Evolutionary conservation across 2,329 filamentous ascomycete genomes (phyloP), one percentile per base, ranked within the genome.

Genomic region (Malbranchea zuffiana): DNA sequence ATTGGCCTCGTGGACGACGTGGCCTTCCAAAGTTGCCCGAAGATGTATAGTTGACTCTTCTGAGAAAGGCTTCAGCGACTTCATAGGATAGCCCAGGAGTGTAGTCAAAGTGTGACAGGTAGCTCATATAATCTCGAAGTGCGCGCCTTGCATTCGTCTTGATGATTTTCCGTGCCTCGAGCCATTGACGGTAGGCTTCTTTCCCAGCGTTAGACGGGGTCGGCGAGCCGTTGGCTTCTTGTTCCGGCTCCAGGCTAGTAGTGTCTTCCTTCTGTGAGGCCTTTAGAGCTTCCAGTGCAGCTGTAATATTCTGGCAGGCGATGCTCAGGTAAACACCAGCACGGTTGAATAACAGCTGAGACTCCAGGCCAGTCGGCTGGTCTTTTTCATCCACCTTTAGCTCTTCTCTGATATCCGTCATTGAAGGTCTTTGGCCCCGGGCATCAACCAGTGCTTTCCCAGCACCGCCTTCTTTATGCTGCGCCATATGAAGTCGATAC

Each of bases 81-180:
- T 75, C 69, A 29, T 72, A 59, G 5, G 79, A 72, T 27, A 82
- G 57, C 32, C 81, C 73, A 0, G 82, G 81, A 0, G 83, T 82
- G 58, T 90, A 90, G 50, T 90, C 80, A 44, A 90, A 78, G 41
- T 77, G 67, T 1, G 75, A 74, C 25, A 92, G 63, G 52, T 83
- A 90, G 15, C 72, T 66, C 48, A 78, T 65, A 53, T 82, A 86
- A 59, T 90, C 83, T 41, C 78, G 72, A 15, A 90, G 60, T 1
- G 83, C 82, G 38, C 78, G 72, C 57, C 83, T 87, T 3, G 83
- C 83, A 57, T 80, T 78, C 1, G 70, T 68, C 48, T 82, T 82
- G 46, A 88, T 78, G 17, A 71, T 61, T 55, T 81, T 85, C 29
- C 80, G 71, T 29, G 72, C 71, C 44, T 80, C 75, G 16, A 74